phyloP scores from a whole-genome alignment of 148 eudicot species.

The Heliamphora exappendiculata region DNA sequence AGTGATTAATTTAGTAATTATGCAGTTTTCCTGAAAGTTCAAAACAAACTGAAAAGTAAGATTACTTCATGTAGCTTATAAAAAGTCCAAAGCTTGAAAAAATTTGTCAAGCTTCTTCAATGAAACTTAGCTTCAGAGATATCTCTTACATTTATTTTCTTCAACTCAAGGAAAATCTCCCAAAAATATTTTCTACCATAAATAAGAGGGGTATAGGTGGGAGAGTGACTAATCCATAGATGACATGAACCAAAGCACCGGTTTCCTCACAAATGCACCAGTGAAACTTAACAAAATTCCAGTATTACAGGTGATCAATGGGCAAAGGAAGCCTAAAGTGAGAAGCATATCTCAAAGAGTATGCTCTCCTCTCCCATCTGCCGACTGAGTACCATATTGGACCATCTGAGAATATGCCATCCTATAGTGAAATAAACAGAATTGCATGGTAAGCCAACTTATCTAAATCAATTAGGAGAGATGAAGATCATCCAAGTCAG shows the following conservation, averaged over 20 bases:
- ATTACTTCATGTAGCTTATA: not conserved
- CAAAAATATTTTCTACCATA: not conserved
- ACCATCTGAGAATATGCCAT: slow-evolving; percentile 36
- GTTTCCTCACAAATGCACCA: slow-evolving; percentile 8
- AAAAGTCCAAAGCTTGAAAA: not conserved
- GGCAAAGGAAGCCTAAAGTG: slow-evolving; percentile 42
- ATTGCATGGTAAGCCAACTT: slow-evolving; percentile 31
- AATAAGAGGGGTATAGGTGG: not conserved
- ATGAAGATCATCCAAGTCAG: slow-evolving; percentile 26
- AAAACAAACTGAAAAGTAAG: not conserved
- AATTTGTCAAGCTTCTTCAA: not conserved
- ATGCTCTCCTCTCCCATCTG: slow-evolving; percentile 71
- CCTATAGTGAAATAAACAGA: slow-evolving; percentile 46
- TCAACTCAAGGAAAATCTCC: not conserved
- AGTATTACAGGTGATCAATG: slow-evolving; percentile 12
- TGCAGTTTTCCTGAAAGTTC: not conserved
- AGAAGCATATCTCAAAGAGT: slow-evolving; percentile 82
- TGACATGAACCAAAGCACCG: not conserved
- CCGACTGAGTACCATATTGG: slow-evolving; percentile 31
- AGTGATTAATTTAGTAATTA: not conserved
- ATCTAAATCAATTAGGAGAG: slow-evolving; percentile 24
- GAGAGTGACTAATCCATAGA: not conserved
- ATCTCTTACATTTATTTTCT: not conserved
- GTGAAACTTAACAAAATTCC: slow-evolving; percentile 5
- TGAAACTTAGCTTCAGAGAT: not conserved